Evolutionary conservation across 805 yeast genomes (phyloP), one percentile per base, ranked within the genome.

Genomic region (Millerozyma acaciae): DNA sequence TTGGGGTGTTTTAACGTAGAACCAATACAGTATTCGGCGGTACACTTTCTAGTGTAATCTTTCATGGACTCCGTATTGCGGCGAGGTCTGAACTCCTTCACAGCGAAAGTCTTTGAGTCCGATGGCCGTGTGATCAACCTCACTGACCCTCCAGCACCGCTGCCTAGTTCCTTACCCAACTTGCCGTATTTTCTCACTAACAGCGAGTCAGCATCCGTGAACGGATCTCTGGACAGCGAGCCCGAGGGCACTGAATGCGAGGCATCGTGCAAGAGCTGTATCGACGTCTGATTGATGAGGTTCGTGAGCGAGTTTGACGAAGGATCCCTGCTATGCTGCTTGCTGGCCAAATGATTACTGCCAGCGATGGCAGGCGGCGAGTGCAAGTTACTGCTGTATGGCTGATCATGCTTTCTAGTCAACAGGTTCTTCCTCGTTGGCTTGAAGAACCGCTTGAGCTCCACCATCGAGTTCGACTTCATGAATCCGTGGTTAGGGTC

Each of bases 141-240:
- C 21, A 89, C 97, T 10, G 82, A 74, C 4, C 97, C 97, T 31
- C 97, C 97, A 2, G 96, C 96, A 34, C 97, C 97, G 14, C 93
- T 93, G 35, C 96, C 97, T 30, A 89, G 68, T 38, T 76, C 84
- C 41, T 87, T 90, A 33, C 95, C 95, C 34, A 83, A 79, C 53
- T 80, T 84, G 32, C 82, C 76, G 56, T 87, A 88, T 45, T 88
- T 67, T 50, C 82, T 86, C 25, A 83, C 76, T 44, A 81, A 80
- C 1, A 89, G 88, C 47, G 53, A 53, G 23, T 58, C 55, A 37
- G 55, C 62, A 43, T 64, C 63, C 8, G 65, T 59, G 33, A 37
- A 56, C 5, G 63, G 62, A 33, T 56, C 70, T 32, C 62, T 52
- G 51, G 58, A 33, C 33, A 33, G 41, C 3, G 34, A 21, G 72